Base-by-base conservation (phyloP, 2,329 filamentous ascomycete genomes). In the Pseudocercospora fijiensis region DNA sequence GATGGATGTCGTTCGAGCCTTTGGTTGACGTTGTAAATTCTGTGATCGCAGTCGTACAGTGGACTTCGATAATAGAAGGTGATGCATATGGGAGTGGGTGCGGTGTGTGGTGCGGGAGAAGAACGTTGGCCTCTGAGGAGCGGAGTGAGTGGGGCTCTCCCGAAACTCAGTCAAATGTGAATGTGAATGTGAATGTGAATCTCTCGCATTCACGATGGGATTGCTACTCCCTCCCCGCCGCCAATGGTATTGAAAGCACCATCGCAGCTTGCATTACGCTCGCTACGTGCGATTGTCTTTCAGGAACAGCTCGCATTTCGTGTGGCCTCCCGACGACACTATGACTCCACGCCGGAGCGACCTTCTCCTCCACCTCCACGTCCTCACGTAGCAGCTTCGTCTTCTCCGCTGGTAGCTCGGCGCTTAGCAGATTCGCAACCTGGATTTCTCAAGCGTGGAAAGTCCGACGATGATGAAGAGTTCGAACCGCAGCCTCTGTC, bases 401-500 rank as follows among this genome's bases (percentile, higher is more conserved):
- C 49, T 24, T 53, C 49, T 53, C 63, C 69, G 61, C 56, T 52
- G 24, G 30, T 57, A 28, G 37, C 67, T 51, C 68, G 71, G 61
- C 58, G 55, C 30, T 30, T 22, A 16, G 63, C 64, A 45, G 63
- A 65, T 43, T 47, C 62, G 13, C 68, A 70, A 43, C 66, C 69
- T 10, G 65, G 66, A 60, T 70, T 64, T 52, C 64, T 62, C 51
- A 68, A 69, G 37, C 67, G 71, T 37, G 18, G 18, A 5, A 70
- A 67, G 30, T 64, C 66, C 37, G 70, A 75, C 55, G 68, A 75
- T 45, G 70, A 74, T 47, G 70, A 73, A 30, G 78, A 82, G 56
- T 84, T 84, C 73, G 77, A 79, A 6, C 85, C 84, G 7, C 80
- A 82, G 56, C 80, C 80, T 1, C 81, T 88, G 60, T 80, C 81